Conservation (phyloP, 2,329 filamentous ascomycete genomes). For the Aspergillus pseudoglaucus region DNA sequence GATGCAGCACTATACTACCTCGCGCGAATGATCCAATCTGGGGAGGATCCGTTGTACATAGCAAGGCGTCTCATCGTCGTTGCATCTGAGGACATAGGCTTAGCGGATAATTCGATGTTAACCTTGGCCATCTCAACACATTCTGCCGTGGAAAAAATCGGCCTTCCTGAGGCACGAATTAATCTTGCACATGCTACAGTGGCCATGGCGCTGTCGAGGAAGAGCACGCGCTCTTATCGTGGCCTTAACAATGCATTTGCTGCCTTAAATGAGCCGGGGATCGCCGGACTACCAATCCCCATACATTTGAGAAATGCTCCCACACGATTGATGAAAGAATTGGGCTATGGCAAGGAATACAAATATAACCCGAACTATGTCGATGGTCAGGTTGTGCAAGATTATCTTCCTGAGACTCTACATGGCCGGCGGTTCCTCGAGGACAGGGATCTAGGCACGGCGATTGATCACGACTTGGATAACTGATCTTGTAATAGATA, state of each 20-base stretch:
- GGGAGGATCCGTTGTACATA: constrained; percentile 88
- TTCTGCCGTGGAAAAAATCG: constrained; percentile 83
- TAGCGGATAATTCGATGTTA: constrained; percentile 80
- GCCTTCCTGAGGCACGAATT: constrained; percentile 90
- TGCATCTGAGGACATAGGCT: constrained; percentile 85
- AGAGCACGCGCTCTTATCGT: constrained; percentile 81
- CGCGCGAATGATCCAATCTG: constrained; percentile 88
- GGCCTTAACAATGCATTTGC: constrained; percentile 73
- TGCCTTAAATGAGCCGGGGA: constrained; percentile 73
- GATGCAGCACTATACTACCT: constrained; percentile 93
- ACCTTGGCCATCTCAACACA: constrained; percentile 80
- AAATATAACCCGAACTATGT: constrained; percentile 93
- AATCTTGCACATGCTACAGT: constrained; percentile 82
- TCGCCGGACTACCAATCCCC: constrained; percentile 75
- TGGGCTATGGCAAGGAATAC: constrained; percentile 85
- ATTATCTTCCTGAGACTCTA: constrained; percentile 79
- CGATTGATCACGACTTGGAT: constrained; percentile 63
- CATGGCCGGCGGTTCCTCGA: constrained; percentile 69
- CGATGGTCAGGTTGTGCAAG: constrained; percentile 74
- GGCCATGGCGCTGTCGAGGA: constrained; percentile 71
- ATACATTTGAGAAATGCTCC: constrained; percentile 87
- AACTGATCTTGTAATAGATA: constrained; percentile 9
- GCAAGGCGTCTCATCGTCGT: constrained; percentile 91
- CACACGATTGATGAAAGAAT: constrained; percentile 83
- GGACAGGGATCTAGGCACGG: constrained; percentile 68